These are phyloP conservation scores for Cerrena zonata DNA, from an alignment of 1,284 basidiomycete species.

Conservation along the genomic window DNA sequence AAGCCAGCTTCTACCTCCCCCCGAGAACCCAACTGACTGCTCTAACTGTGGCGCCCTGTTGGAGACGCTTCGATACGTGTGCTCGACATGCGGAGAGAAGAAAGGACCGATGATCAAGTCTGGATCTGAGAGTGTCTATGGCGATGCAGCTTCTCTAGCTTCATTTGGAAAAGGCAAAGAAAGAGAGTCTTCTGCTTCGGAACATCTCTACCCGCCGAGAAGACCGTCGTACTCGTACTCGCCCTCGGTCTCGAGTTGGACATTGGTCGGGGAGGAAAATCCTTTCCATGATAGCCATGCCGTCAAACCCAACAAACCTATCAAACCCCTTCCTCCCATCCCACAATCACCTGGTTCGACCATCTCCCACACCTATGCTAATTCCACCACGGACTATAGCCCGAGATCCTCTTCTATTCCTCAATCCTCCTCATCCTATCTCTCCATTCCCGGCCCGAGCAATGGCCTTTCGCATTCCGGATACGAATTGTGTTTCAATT, in stretches of 20 bases:
- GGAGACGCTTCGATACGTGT: conserved; percentile 80
- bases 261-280: conserved; percentile 12
- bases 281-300: conserved; percentile 15
- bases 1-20: conserved; percentile 45
- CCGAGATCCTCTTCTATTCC: conserved; percentile 8
- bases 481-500: conserved; percentile 78
- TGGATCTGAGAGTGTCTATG: conserved; percentile 11
- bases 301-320: conserved; percentile 11
- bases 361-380: conserved; percentile 17
- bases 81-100: conserved; percentile 78
- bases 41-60: conserved; percentile 72
- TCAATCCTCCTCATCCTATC: conserved; percentile 33
- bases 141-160: neutral
- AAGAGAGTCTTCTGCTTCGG: conserved; percentile 20
- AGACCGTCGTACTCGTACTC: neutral
- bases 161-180: conserved; percentile 30
- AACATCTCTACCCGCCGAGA: conserved; percentile 10
- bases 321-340: conserved; percentile 11
- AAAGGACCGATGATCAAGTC: conserved; percentile 31
- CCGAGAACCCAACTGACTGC: conserved; percentile 69
- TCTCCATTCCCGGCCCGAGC: conserved; percentile 14
- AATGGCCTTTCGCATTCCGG: conserved; percentile 24
- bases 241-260: conserved; percentile 13
- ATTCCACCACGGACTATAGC: conserved; percentile 4
- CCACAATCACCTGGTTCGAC: conserved; percentile 13